Base-by-base conservation (phyloP, 2,329 filamentous ascomycete species). In the Fusarium sp. region DNA sequence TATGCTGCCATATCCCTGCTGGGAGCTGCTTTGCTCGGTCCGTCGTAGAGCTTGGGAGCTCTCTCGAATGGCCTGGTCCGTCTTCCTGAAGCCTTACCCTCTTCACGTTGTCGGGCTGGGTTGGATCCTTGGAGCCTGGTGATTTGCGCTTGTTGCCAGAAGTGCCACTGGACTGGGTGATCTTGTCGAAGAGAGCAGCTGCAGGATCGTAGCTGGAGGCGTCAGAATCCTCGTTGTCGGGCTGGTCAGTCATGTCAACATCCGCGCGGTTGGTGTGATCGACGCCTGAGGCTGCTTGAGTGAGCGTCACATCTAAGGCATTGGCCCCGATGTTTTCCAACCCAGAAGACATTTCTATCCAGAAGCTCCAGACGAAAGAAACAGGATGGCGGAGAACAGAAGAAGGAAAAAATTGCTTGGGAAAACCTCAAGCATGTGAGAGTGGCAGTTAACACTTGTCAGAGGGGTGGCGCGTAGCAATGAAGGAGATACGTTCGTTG, bases 1-100 rank as follows among this genome's bases (percentile, higher is more conserved):
- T 86, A 79, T 88, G 87, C 79, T 94, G 92, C 92, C 92, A 94
- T 78, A 93, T 84, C 82, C 91, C 89, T 75, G 86, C 85, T 79
- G 91, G 89, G 66, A 92, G 85, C 66, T 79, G 78, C 40, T 66
- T 73, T 63, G 78, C 60, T 40, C 75, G 68, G 69, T 79, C 77
- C 52, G 56, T 40, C n/a, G 36, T 52, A 33, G 63, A 57, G 40
- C 14, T 63, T 59, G 27, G 59, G 57, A 57, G 69, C 68, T 65
- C 57, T 56, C 61, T 63, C 40, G 68, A 62, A 31, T 60, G 45
- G 57, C 36, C 18, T 68, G 42, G 63, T 63, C 65, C 61, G 42
- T 66, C 66, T 57, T 67, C 42, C 47, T 70, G 66, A 63, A 79
- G 63, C 61, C 67, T 78, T 56, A 71, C 64, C 64, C 75, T 79